Base-by-base conservation (phyloP, 768 basidiomycete genomes). In the Pisolithus marmoratus region DNA sequence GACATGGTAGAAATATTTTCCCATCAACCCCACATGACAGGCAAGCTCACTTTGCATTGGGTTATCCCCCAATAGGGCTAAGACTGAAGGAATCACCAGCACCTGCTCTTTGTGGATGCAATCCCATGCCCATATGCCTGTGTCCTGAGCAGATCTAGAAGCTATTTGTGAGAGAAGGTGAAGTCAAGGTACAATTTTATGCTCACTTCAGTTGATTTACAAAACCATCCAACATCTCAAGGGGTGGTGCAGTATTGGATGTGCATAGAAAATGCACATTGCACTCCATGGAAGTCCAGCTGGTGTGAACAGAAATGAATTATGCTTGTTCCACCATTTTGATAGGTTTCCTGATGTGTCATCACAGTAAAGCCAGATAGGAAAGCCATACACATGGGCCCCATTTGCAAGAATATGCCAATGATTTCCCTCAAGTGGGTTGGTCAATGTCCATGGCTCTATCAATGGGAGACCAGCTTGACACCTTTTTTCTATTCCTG, bases 261-360 rank as follows among this genome's bases (percentile, higher is more conserved):
- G 63, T 63, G 14, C 48, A 47, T 1, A 66, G 49, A n/a, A n/a
- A n/a, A n/a, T n/a, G n/a, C n/a, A n/a, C n/a, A n/a, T n/a, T n/a
- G n/a, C n/a, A n/a, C n/a, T n/a, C n/a, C n/a, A n/a, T n/a, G n/a
- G n/a, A n/a, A n/a, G n/a, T n/a, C n/a, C n/a, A n/a, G n/a, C n/a
- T n/a, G n/a, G n/a, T n/a, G n/a, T n/a, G n/a, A n/a, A n/a, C n/a
- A n/a, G n/a, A n/a, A n/a, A n/a, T n/a, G 47, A 60, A 67, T 47
- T 60, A 60, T 63, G 63, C 31, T 65, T 60, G 42, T 65, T 66
- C 65, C 65, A 68, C n/a, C 58, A 54, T 42, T 66, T 65, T 0
- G 58, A 65, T 0, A 58, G 36, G 36, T 68, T 66, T 0, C 63
- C 66, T 1, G 62, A 68, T 5, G 62, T 65, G 36, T 68, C 63